Evolutionary conservation across 768 basidiomycete species (phyloP), one percentile per base, ranked within the genome.

Genomic region (Kwoniella mangroviensis): DNA sequence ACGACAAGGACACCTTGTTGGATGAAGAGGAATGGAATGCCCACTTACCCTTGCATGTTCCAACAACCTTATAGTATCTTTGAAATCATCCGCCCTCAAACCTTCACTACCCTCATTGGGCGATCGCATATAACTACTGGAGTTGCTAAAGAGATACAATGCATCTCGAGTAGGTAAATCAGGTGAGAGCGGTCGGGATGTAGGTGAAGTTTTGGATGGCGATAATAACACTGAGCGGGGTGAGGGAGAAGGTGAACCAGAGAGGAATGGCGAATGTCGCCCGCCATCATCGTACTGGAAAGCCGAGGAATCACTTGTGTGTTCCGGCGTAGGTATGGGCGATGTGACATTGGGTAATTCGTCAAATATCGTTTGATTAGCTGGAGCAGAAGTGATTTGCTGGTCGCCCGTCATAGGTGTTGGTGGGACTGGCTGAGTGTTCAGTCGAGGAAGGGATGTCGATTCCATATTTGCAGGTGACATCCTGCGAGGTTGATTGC

Each of bases 11-110:
- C 3, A 28, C 6, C 4, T 3, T 57, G 1, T 13, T 11, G 15
- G 0, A 22, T 19, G 13, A 24, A n/a, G 53, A 19, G 10, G 34
- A 17, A 45, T 13, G 40, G 21, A 2, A 22, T 11, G 10, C 7
- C 19, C 1, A 77, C 80, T 72, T 57, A 81, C 82, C 56, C 82
- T 72, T 19, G 80, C 82, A 69, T 80, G 73, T 13, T 83, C 82
- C 63, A 83, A 51, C 12, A 83, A 63, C 54, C 79, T 71, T 22
- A 75, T 67, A 4, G 79, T 76, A 69, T 83, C 79, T 21, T 70
- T 75, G 49, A 83, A 77, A 56, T 78, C 77, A 40, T 72, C 75
- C 22, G 70, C 70, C 17, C 57, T 69, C 15, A 81, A 71, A 10
- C 79, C 82, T 28, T 71, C 69, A 2, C 69, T 63, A 2, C 78